Evolutionary conservation across 805 yeast species (phyloP).

Genomic region (Schizosaccharomyces octosporus): DNA sequence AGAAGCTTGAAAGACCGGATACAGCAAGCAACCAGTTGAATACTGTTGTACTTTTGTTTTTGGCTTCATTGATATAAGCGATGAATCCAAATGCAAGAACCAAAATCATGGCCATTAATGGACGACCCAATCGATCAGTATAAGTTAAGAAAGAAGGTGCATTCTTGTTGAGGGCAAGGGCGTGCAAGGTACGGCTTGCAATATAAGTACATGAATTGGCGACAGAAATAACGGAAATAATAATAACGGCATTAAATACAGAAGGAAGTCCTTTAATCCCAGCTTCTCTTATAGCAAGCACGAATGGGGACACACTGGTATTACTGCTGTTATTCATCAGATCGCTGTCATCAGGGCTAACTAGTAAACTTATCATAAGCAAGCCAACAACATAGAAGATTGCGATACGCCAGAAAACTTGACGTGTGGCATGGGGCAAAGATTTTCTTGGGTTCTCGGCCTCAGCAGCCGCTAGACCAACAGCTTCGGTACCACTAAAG

Average conservation of each 20-base stretch:
- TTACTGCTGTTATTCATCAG: constrained; percentile 23
- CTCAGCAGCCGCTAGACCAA: constrained; percentile 59
- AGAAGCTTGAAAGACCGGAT: constrained; percentile 48
- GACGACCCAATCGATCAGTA: constrained; percentile 59
- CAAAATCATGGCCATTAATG: constrained; percentile 35
- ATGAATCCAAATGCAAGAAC: constrained; percentile 22
- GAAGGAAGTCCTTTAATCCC: constrained; percentile 47
- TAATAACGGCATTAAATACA: constrained; percentile 38
- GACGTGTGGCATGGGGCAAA: constrained; percentile 51
- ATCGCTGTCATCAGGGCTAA: constrained; percentile 31
- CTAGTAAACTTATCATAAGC: constrained; percentile 38
- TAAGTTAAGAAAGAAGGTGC: constrained; percentile 38
- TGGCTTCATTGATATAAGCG: background rate
- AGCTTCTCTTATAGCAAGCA: constrained; percentile 42
- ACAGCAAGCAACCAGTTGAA: constrained; percentile 55
- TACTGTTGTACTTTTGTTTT: constrained; percentile 14
- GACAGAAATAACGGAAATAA: constrained; percentile 45
- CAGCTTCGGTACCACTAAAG: constrained; percentile 51
- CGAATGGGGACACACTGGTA: constrained; percentile 42
- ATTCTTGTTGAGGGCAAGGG: constrained; percentile 16
- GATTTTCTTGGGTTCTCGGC: constrained; percentile 39
- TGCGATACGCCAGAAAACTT: constrained; percentile 65
- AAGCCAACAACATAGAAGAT: constrained; percentile 40
- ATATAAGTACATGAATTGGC: constrained; percentile 53
- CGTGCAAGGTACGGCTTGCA: constrained; percentile 37